Evolutionary conservation across 1,139 yeast genomes (phyloP).

Genomic region (Hyphopichia fennica): DNA sequence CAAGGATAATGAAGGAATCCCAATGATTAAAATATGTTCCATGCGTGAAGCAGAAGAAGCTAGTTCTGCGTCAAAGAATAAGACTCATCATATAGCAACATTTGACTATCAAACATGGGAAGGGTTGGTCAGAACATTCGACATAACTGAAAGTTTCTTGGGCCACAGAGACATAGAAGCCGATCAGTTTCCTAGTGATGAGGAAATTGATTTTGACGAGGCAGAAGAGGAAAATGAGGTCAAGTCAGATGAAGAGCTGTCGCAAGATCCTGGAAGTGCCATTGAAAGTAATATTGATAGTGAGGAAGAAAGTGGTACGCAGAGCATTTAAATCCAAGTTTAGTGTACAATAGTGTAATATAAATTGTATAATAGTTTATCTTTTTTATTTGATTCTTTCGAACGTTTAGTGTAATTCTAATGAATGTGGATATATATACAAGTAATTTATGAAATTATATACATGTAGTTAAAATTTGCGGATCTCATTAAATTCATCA

Average conservation of each 20-base stretch:
- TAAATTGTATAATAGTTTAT: background rate
- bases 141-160: conserved; percentile 55
- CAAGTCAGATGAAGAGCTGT: background rate
- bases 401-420: background rate
- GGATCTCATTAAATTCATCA: conserved; percentile 2
- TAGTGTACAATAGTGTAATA: too few species aligned
- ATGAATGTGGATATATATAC: background rate
- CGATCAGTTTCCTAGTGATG: conserved; percentile 27
- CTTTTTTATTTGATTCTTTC: background rate
- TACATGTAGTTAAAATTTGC: background rate
- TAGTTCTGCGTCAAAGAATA: conserved; percentile 17
- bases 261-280: background rate
- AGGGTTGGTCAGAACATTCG: conserved; percentile 46
- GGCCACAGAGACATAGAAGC: conserved; percentile 41
- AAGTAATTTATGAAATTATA: background rate
- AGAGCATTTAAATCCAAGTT: background rate
- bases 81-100: conserved; percentile 69
- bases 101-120: conserved; percentile 69
- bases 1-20: conserved; percentile 47
- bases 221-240: background rate
- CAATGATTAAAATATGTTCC: conserved; percentile 24
- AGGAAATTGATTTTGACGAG: conserved; percentile 4
- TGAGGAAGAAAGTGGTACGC: background rate
- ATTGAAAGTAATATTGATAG: background rate
- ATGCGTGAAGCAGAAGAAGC: conserved; percentile 14